Evolutionary conservation across 1,139 yeast species (phyloP), one percentile per base, ranked within the genome.

Genomic region (Hansenula lynferdii): DNA sequence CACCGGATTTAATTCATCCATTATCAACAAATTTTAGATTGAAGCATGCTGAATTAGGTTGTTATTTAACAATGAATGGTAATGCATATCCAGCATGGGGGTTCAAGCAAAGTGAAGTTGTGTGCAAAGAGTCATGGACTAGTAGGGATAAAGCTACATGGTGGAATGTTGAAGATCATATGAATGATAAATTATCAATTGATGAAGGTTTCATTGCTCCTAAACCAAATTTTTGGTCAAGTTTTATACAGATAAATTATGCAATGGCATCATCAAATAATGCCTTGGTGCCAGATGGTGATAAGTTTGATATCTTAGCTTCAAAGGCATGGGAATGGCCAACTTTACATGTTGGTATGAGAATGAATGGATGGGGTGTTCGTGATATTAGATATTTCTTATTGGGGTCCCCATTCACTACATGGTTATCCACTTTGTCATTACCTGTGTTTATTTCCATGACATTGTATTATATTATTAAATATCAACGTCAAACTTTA

Each of bases 241-340:
- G 84, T 53, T 83, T 84, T 52, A 53, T 81, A 12, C 60, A 79
- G 49, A 64, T 80, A 28, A 84, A 84, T 53, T 77, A 75, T 50
- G 86, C 86, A 4, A 84, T 84, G 94, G 80, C 83, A 65, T 78
- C 89, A 2, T 77, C 87, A 0, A 84, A 84, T 52, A 83, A 77
- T 56, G 94, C 90, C 0, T 64, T 84, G 39, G 69, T 82, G 4
- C 90, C 92, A 0, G 94, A 84, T 56, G 72, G 70, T 2, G 85
- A 83, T 51, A 82, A 80, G 49, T 67, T 60, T 45, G 94, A 84
- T 51, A 65, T 62, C 31, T 62, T 84, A 43, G 78, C 87, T 2
- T 80, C 89, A 12, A 61, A 69, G 40, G 82, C 89, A 77, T 84
- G 92, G 90, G 82, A 84, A 62, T 84, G 94, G 94, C 90, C 92